These are phyloP conservation scores for Malassezia equina DNA, from an alignment of 1,284 basidiomycete genomes.

Conservation along the genomic window DNA sequence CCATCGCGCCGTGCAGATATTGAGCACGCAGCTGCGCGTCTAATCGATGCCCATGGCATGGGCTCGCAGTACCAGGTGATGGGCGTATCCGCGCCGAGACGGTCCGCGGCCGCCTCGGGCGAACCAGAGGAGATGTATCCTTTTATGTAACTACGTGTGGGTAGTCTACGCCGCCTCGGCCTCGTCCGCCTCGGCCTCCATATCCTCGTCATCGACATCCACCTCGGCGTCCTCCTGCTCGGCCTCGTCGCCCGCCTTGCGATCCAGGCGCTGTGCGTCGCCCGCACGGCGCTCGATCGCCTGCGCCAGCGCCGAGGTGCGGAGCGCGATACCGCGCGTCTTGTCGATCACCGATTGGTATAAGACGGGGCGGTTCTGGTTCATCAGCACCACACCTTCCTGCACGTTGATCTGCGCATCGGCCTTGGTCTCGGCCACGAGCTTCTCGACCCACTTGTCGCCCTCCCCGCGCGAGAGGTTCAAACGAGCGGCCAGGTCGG, in stretches of 20 bases:
- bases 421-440: slow-evolving; percentile 90
- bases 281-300: slow-evolving; percentile 58
- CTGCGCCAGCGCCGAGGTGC: slow-evolving; percentile 79
- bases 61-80: slow-evolving; percentile 55
- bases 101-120: background rate
- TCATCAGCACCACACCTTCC: slow-evolving; percentile 91
- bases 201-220: background rate
- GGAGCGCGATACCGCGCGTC: slow-evolving; percentile 78
- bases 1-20: slow-evolving; percentile 49
- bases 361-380: slow-evolving; percentile 74
- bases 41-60: slow-evolving; percentile 55
- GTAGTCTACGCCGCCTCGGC: background rate
- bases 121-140: slow-evolving; percentile 13
- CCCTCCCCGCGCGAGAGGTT: slow-evolving; percentile 87
- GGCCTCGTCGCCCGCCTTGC: background rate
- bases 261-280: background rate
- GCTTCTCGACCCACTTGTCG: slow-evolving; percentile 98
- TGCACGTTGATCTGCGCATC: slow-evolving; percentile 96
- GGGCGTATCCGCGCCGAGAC: slow-evolving; percentile 2
- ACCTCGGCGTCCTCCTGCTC: slow-evolving; percentile 6
- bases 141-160: slow-evolving; percentile 2
- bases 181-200: background rate
- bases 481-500: slow-evolving; percentile 82
- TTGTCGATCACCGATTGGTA: slow-evolving; percentile 95
- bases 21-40: slow-evolving; percentile 50